Percentiles rank a stretch among this genome's conserved stretches.
These are phyloP conservation scores for Aspergillus japonicus DNA, from an alignment of 2,329 filamentous ascomycete species.

Conservation along the genomic window DNA sequence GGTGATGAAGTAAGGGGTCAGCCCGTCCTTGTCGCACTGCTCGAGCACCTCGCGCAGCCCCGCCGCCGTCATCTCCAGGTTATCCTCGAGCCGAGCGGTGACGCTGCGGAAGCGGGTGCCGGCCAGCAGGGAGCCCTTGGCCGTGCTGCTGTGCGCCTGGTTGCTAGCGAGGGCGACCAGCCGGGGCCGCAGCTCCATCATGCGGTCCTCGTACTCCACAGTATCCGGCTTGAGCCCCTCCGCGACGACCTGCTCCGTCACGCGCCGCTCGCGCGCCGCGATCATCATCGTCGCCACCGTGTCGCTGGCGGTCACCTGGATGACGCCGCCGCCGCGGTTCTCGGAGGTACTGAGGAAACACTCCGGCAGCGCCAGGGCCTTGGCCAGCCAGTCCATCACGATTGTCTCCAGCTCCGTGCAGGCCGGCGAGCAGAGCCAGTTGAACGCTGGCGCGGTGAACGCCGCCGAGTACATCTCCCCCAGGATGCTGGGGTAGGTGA, in stretches of 20 bases:
- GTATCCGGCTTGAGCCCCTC: constrained; percentile 46
- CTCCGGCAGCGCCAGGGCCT: constrained; percentile 69
- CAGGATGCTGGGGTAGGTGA: constrained; percentile 78
- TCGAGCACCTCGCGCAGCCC: constrained; percentile 63
- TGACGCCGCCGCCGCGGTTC: constrained; percentile 75
- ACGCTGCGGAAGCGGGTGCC: constrained; percentile 78
- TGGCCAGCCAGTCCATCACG: constrained; percentile 86
- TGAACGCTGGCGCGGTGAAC: constrained; percentile 89
- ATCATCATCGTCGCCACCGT: constrained; percentile 83
- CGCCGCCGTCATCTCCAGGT: constrained; percentile 68
- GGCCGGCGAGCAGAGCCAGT: constrained; percentile 92
- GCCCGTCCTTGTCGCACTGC: constrained; percentile 64
- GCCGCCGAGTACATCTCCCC: constrained; percentile 90
- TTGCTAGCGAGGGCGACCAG: constrained; percentile 80
- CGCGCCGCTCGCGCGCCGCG: constrained; percentile 77
- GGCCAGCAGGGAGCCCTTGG: constrained; percentile 82
- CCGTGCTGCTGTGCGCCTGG: constrained; percentile 77
- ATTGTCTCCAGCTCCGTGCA: constrained; percentile 93
- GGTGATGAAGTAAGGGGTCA: constrained; percentile 85
- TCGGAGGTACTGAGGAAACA: constrained; percentile 71
- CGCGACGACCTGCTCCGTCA: constrained; percentile 58
- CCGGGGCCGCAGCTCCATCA: constrained; percentile 64
- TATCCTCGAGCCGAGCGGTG: constrained; percentile 59
- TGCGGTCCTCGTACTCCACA: constrained; percentile 66
- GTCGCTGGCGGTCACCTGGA: constrained; percentile 88